Evolutionary conservation across 2,329 filamentous ascomycete genomes (phyloP), one percentile per base, ranked within the genome.

Genomic region (Magnaporthiopsis incrustans): DNA sequence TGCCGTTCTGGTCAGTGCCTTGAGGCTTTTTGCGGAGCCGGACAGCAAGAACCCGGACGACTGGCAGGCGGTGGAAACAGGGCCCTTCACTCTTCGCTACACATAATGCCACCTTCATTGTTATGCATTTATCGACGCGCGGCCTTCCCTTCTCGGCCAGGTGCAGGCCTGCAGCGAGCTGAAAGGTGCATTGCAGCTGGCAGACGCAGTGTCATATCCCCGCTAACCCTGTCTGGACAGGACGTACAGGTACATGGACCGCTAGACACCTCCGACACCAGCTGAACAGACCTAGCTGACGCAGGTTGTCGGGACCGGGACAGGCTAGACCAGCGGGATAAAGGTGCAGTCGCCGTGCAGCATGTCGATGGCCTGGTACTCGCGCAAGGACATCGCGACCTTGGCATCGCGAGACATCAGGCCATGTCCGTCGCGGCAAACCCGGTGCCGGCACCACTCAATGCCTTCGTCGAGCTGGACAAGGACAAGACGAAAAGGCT

Each of bases 41-140:
- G 58, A 60, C 2, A 27, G 22, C 30, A 5, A 18, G 7, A 35
- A 33, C 12, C 26, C 8, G 4, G 30, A 27, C 15, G 22, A 60
- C 11, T 60, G 58, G 58, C 58, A 60, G 58, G n/a, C 58, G 7
- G 30, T 60, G 22, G 58, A 60, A 27, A 60, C 58, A 15, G 58
- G n/a, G 18, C 58, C 58, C 30, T 60, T 33, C 22, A 22, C 12
- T 5, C 58, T 60, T 3, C 58, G 58, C 12, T 60, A 60, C 22
- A 50, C 12, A 50, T 22, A 50, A 22, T 50, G 7, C 6, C 18
- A 50, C 15, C 3, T 18, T 18, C 1, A 3, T 5, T 30, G 4
- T 50, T 50, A 50, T 50, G 38, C 38, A 15, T 50, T 50, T 50
- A 50, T 50, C 38, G 33, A 35, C 8, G 38, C 6, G 6, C 38